A percentile compares a stretch with the other conserved stretches of the same genome.
Evolutionary conservation across 1,284 basidiomycete genomes (phyloP).

Genomic region (Neonothopanus nambi): DNA sequence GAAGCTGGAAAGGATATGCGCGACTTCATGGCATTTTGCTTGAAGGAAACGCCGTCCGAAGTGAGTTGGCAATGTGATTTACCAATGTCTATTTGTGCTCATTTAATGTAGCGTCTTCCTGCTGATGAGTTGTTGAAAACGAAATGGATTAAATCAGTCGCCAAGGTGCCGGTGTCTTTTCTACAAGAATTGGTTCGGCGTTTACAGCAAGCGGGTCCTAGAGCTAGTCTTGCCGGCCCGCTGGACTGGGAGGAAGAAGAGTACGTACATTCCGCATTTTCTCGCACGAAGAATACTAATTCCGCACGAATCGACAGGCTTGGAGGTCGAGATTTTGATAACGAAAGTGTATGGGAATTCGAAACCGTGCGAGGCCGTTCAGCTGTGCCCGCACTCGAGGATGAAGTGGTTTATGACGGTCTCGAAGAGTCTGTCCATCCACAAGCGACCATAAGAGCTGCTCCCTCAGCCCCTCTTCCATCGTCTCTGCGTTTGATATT

Average conservation of each 20-base stretch:
- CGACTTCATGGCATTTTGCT: slow-evolving; percentile 85
- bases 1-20: slow-evolving; percentile 85
- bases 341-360: slow-evolving; percentile 73
- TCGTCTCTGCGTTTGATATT: slow-evolving; percentile 71
- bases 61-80: slow-evolving; percentile 45
- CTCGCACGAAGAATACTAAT: not conserved
- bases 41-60: slow-evolving; percentile 82
- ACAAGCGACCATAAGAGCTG: slow-evolving; percentile 24
- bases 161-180: slow-evolving; percentile 68
- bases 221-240: slow-evolving; percentile 77
- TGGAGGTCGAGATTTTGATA: slow-evolving; percentile 27
- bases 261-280: slow-evolving; percentile 47
- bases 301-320: not conserved
- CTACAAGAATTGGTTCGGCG: slow-evolving; percentile 86
- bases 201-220: slow-evolving; percentile 77
- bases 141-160: slow-evolving; percentile 89
- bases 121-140: slow-evolving; percentile 89
- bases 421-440: slow-evolving; percentile 23
- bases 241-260: slow-evolving; percentile 72
- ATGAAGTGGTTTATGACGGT: slow-evolving; percentile 26
- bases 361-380: slow-evolving; percentile 63
- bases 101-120: slow-evolving; percentile 63
- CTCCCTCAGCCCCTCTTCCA: slow-evolving; percentile 47
- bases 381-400: slow-evolving; percentile 22
- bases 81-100: slow-evolving; percentile 14